Evolutionary conservation across 805 yeast genomes (phyloP).

Genomic region (Ogataea zsoltii): DNA sequence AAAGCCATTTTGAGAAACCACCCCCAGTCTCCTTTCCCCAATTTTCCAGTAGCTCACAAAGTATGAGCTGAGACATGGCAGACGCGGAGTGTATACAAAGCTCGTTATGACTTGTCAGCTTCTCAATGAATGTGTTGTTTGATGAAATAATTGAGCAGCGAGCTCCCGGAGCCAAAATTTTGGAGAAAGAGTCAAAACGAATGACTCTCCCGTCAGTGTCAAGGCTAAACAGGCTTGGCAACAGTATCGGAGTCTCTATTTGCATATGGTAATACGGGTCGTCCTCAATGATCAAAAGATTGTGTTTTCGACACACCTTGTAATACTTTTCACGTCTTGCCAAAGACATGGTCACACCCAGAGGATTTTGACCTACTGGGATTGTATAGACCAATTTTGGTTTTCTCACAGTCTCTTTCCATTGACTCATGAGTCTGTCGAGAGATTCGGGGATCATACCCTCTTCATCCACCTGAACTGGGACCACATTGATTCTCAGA

Average conservation of each 20-base stretch:
- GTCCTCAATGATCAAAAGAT: slow-evolving; percentile 74
- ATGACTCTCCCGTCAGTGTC: slow-evolving; percentile 79
- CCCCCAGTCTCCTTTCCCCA: slow-evolving; percentile 51
- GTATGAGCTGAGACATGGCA: slow-evolving; percentile 66
- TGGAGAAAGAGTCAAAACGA: slow-evolving; percentile 77
- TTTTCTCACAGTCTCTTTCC: slow-evolving; percentile 52
- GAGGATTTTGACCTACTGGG: slow-evolving; percentile 85
- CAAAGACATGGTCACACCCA: slow-evolving; percentile 66
- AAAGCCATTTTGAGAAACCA: slow-evolving; percentile 76
- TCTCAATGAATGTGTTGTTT: slow-evolving; percentile 54
- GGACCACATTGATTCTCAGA: slow-evolving; percentile 64
- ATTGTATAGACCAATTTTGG: slow-evolving; percentile 69
- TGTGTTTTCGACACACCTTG: slow-evolving; percentile 62
- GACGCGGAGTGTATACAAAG: slow-evolving; percentile 75
- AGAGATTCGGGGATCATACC: slow-evolving; percentile 79
- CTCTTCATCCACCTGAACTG: slow-evolving; percentile 73
- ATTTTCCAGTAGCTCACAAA: slow-evolving; percentile 55
- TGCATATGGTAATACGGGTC: slow-evolving; percentile 85
- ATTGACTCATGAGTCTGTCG: slow-evolving; percentile 58
- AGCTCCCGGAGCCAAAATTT: slow-evolving; percentile 75
- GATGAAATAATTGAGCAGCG: slow-evolving; percentile 75
- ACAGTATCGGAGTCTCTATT: slow-evolving; percentile 50
- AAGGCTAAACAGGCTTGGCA: slow-evolving; percentile 65
- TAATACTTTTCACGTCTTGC: slow-evolving; percentile 61
- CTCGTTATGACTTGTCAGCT: slow-evolving; percentile 60